Percentiles rank a stretch among this genome's conserved stretches.
Conservation (phyloP, 2,329 filamentous ascomycete genomes). For the Torrubiella hemipterigena region DNA sequence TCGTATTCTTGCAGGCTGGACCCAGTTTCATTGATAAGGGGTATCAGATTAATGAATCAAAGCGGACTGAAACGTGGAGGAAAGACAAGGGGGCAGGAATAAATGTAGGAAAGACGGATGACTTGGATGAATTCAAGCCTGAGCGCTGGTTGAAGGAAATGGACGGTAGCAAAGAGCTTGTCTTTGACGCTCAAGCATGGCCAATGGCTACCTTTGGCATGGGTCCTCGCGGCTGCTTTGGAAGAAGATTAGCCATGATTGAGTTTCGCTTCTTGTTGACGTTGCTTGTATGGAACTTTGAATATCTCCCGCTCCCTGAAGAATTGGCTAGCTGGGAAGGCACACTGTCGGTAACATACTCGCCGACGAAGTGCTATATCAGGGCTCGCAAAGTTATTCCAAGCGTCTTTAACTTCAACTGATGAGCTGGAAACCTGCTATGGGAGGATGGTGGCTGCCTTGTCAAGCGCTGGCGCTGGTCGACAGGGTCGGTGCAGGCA, state of each 20-base stretch:
- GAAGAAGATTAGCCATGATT: conserved; percentile 22
- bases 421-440: too few relatives aligned
- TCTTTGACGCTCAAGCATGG: conserved; percentile 20
- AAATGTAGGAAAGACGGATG: conserved; percentile 12
- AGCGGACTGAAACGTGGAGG: conserved; percentile 13
- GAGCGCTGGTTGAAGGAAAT: conserved; percentile 22
- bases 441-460: too few relatives aligned
- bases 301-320: conserved; percentile 15
- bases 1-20: conserved; percentile 16
- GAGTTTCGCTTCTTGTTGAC: conserved; percentile 22
- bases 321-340: conserved; percentile 8
- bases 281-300: conserved; percentile 25
- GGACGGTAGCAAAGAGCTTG: conserved; percentile 4
- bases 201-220: conserved; percentile 22
- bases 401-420: too few relatives aligned
- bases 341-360: too few relatives aligned
- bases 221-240: conserved; percentile 25
- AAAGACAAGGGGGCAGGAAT: conserved; percentile 12
- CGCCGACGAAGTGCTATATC: too few relatives aligned
- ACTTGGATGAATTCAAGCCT: conserved; percentile 19
- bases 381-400: too few relatives aligned
- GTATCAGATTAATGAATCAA: conserved; percentile 14
- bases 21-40: conserved; percentile 16
- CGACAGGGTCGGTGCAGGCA: too few relatives aligned
- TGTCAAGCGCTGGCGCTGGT: too few relatives aligned